Percentiles rank a stretch among this genome's conserved stretches.
These are phyloP conservation scores for Aspergillus asperescens DNA, from an alignment of 495 filamentous ascomycete species.

Conservation along the genomic window DNA sequence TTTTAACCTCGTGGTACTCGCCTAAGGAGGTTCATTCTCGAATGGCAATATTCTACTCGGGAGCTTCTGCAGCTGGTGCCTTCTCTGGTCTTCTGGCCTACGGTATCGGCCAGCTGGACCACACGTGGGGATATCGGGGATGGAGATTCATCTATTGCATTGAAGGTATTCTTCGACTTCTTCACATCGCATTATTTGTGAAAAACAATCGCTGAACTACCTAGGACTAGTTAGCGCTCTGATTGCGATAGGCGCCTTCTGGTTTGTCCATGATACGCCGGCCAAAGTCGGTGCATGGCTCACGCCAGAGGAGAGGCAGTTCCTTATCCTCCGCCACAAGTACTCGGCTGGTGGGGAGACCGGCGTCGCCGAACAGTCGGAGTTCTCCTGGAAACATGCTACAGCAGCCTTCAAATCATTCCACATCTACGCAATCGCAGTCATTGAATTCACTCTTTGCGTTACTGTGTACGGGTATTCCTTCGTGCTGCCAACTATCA, in stretches of 20 bases:
- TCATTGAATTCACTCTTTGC: not conserved
- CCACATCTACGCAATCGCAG: not conserved
- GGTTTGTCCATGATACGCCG: slow-evolving; percentile 70
- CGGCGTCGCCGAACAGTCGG: not conserved
- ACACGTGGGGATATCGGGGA: slow-evolving; percentile 60
- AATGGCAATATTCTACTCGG: slow-evolving; percentile 81
- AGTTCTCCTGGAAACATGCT: not conserved
- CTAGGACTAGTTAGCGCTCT: slow-evolving; percentile 52
- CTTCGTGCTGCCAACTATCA: not conserved
- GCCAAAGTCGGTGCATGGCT: slow-evolving; percentile 50
- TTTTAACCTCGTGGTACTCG: slow-evolving; percentile 77
- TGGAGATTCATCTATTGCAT: slow-evolving; percentile 76
- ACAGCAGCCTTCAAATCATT: not conserved
- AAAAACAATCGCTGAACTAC: not conserved
- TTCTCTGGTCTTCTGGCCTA: slow-evolving; percentile 78
- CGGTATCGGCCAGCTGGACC: slow-evolving; percentile 69
- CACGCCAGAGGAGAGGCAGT: slow-evolving; percentile 64
- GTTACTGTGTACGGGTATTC: not conserved
- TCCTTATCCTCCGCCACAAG: slow-evolving; percentile 36
- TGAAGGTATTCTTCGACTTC: slow-evolving; percentile 52
- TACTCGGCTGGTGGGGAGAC: not conserved
- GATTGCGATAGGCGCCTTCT: slow-evolving; percentile 66
- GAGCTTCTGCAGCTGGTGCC: slow-evolving; percentile 72
- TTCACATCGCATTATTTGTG: not conserved
- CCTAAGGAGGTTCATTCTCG: slow-evolving; percentile 77